Evolutionary conservation across 257 asterid species (phyloP).

Genomic region (Nicotiana tabacum): DNA sequence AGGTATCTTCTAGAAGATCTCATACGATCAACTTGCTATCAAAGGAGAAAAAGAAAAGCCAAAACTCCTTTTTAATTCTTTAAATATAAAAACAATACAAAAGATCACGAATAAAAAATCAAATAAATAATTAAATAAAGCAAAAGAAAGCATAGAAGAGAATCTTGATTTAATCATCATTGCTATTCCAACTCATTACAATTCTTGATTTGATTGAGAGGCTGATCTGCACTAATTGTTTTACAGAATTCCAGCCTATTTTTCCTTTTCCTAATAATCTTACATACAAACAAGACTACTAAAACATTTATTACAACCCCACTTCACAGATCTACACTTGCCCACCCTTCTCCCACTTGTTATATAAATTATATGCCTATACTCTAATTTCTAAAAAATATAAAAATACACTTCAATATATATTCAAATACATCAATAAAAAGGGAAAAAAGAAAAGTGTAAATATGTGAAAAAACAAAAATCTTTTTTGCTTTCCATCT

Average conservation of each 20-base stretch:
- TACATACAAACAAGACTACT: not conserved
- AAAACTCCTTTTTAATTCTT: not conserved
- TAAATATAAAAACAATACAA: not conserved
- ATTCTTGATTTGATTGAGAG: not conserved
- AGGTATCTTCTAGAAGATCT: too few relatives aligned
- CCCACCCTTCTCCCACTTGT: not conserved
- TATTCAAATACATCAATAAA: not conserved
- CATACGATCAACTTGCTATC: too few relatives aligned
- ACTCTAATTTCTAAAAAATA: not conserved
- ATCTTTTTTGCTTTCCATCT: not conserved
- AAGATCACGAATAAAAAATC: not conserved
- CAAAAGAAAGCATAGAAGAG: not conserved
- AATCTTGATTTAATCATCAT: conserved; percentile 4
- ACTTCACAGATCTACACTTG: not conserved
- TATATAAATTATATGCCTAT: not conserved
- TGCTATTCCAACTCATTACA: not conserved
- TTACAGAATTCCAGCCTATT: not conserved
- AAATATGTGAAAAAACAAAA: not conserved
- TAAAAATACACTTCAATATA: not conserved
- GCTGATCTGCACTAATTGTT: conserved; percentile 2
- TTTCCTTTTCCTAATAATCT: not conserved
- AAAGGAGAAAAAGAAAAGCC: too few relatives aligned
- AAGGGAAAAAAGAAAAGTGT: not conserved
- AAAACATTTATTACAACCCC: not conserved
- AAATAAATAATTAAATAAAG: not conserved